These are phyloP conservation scores for Oehlia diaphana DNA, from an alignment of 192 early-diverging fungal genomes.

Conservation along the genomic window DNA sequence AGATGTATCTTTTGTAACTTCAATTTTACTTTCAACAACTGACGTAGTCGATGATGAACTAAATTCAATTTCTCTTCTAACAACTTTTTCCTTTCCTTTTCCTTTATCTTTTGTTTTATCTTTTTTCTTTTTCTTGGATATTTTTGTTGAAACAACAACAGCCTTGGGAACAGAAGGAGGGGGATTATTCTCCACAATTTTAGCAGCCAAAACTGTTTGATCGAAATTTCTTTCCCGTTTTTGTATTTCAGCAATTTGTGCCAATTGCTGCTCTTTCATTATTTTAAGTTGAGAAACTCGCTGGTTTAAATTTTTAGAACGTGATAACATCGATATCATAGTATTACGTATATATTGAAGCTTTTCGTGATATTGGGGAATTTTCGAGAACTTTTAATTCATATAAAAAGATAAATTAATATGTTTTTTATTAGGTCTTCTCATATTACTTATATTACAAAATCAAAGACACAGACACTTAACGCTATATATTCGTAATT, in stretches of 20 bases:
- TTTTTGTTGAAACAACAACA: not conserved
- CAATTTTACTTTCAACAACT: not conserved
- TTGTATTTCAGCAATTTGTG: slow-evolving; percentile 21
- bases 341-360: slow-evolving; percentile 25
- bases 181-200: not conserved
- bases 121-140: slow-evolving; percentile 19
- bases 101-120: slow-evolving; percentile 25
- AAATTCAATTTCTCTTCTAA: slow-evolving; percentile 21
- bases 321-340: slow-evolving; percentile 11
- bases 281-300: slow-evolving; percentile 21
- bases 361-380: slow-evolving; percentile 19
- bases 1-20: not conserved
- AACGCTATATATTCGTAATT: slow-evolving; percentile 25
- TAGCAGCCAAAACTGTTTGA: slow-evolving; percentile 31
- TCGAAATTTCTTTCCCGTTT: slow-evolving; percentile 25
- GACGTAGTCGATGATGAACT: not conserved
- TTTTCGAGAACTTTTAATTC: slow-evolving; percentile 23
- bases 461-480: slow-evolving; percentile 11
- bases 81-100: slow-evolving; percentile 6
- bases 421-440: not conserved
- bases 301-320: slow-evolving; percentile 23
- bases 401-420: not conserved
- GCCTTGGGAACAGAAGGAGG: not conserved
- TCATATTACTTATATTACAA: not conserved
- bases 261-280: slow-evolving; percentile 25